Percentiles rank a stretch among this genome's conserved stretches.
phyloP scores from a whole-genome alignment of 2,329 filamentous ascomycete genomes.

The Sporothrix sp. region DNA sequence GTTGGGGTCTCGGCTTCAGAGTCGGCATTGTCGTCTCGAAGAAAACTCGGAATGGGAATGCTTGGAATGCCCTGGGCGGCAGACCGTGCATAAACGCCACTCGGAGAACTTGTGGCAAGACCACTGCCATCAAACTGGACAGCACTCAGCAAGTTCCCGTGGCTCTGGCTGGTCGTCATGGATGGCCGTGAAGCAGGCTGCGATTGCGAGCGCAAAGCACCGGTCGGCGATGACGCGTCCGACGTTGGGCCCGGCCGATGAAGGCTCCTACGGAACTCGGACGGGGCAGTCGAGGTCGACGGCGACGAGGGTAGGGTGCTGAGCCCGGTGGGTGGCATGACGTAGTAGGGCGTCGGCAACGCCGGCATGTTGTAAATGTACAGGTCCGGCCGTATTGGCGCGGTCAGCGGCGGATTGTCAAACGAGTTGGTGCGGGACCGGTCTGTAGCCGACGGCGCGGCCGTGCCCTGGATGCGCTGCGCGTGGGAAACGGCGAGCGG shows the following conservation, averaged over 20 bases:
- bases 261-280: conserved; percentile 48
- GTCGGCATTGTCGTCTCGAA: conserved; percentile 41
- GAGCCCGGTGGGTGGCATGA: conserved; percentile 27
- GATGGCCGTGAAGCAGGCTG: conserved; percentile 47
- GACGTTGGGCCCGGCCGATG: conserved; percentile 44
- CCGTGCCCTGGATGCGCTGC: conserved; percentile 32
- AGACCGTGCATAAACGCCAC: conserved; percentile 24
- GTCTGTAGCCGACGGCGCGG: conserved; percentile 31
- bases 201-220: conserved; percentile 55
- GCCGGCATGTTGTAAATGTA: conserved; percentile 41
- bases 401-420: conserved; percentile 50
- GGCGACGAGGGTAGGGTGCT: conserved; percentile 49
- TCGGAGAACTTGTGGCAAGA: conserved; percentile 18
- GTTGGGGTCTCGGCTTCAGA: conserved; percentile 31
- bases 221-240: conserved; percentile 40
- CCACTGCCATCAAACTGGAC: conserved; percentile 24
- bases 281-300: conserved; percentile 31
- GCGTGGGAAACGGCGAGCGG: conserved; percentile 32
- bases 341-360: conserved; percentile 35
- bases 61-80: conserved; percentile 41
- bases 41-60: conserved; percentile 44
- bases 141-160: conserved; percentile 10
- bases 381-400: conserved; percentile 47
- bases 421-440: conserved; percentile 54
- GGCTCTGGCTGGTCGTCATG: conserved; percentile 24